Base-by-base conservation (phyloP, 805 yeast genomes). In the Barnettozyma sp. region DNA sequence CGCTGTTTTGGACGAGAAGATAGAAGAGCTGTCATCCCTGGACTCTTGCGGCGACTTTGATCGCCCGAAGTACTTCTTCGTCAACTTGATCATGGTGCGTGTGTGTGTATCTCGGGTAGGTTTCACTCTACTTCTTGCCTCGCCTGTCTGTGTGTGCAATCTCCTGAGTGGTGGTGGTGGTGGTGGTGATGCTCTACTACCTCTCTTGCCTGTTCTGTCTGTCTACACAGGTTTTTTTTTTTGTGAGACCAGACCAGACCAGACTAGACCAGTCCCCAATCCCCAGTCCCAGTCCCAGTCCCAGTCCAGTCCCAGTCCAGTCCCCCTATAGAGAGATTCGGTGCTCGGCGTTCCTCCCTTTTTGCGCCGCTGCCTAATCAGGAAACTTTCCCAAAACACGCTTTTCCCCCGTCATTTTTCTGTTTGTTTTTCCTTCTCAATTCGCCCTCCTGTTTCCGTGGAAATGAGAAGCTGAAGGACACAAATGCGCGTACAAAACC, bases 41-140 rank as follows among this genome's bases (percentile, higher is more conserved):
- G 43, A 41, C 12, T 41, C 30, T 10, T 38, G 31, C 6, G 55
- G 50, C 6, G 51, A 44, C 35, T 50, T 49, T 5, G 55, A 37
- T 7, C 55, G 38, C 12, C 50, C 38, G 24, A 52, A 46, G 34
- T 52, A 55, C 43, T 51, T 68, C 52, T 68, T 66, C n/a, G 73
- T 63, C 30, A 67, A 54, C 37, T 66, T 68, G 14, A 54, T 49
- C 55, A 49, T 51, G 21, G 22, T 17, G 13, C 28, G 15, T 18
- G 15, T 10, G 17, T n/a, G 24, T 9, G 24, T 9, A 22, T 9
- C 12, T 9, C 12, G 9, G 17, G 22, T 9, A 11, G 16, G 29
- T 26, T 11, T 26, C 29, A 14, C 29, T n/a, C 9, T 26, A n/a
- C n/a, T n/a, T n/a, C n/a, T n/a, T n/a, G n/a, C n/a, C n/a, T n/a